Conservation (phyloP, 2,329 filamentous ascomycete genomes). For the Diaporthe ilicicola region DNA sequence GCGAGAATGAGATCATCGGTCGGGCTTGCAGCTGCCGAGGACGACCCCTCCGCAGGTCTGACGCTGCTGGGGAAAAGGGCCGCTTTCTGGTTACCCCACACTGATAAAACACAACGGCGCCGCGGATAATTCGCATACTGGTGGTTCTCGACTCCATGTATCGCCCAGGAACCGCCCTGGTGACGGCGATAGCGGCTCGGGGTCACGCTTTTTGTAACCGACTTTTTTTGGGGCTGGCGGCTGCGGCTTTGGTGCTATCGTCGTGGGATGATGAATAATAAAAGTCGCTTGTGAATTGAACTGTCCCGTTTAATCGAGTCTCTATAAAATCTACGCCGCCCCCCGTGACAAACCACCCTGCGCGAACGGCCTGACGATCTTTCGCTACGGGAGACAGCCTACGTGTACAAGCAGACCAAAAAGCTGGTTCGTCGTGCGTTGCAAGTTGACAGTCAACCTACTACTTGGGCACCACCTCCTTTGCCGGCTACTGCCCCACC, state of each 20-base stretch:
- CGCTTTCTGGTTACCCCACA: slow-evolving; percentile 16
- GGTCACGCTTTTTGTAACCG: neutral
- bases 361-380: slow-evolving; percentile 8
- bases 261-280: slow-evolving; percentile 1
- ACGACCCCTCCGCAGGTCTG: slow-evolving; percentile 1
- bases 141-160: neutral
- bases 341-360: neutral
- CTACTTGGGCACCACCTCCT: slow-evolving; percentile 3
- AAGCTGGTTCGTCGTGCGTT: neutral
- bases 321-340: slow-evolving; percentile 11
- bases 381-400: neutral
- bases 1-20: slow-evolving; percentile 23
- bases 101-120: slow-evolving; percentile 10
- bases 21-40: slow-evolving; percentile 20
- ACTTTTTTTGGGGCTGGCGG: neutral
- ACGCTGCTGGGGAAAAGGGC: neutral
- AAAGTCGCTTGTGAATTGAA: neutral
- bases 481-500: slow-evolving; percentile 26
- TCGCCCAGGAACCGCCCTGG: slow-evolving; percentile 7
- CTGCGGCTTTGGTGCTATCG: neutral
- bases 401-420: slow-evolving; percentile 3
- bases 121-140: slow-evolving; percentile 9
- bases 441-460: slow-evolving; percentile 32
- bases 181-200: slow-evolving; percentile 15
- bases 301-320: neutral